These are phyloP conservation scores for Coemansia sp. DNA, from an alignment of 192 early-diverging fungal genomes.

Conservation along the genomic window DNA sequence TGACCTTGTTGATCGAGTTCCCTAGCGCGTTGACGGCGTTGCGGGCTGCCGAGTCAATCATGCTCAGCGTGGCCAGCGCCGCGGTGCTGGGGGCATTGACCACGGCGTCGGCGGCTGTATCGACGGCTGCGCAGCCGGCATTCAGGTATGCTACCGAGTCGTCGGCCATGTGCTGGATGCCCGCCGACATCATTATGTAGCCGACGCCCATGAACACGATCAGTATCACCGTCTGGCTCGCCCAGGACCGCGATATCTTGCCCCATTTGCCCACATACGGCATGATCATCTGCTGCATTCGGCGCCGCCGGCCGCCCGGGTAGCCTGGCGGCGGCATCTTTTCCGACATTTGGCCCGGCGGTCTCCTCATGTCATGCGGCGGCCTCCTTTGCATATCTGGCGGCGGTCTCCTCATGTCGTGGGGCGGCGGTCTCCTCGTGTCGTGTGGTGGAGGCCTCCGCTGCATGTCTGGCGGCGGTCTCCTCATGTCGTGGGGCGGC, in stretches of 20 bases:
- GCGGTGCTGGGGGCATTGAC: constrained; percentile 29
- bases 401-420: too few species aligned
- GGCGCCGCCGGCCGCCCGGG: background rate
- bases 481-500: background rate
- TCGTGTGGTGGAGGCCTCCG: background rate
- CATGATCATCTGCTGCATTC: background rate
- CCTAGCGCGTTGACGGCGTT: constrained; percentile 12
- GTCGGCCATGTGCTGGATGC: constrained; percentile 11
- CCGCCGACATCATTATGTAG: constrained; percentile 17
- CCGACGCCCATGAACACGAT: constrained; percentile 30
- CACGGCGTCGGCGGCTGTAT: constrained; percentile 19
- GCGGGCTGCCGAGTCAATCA: constrained; percentile 15
- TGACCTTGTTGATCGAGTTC: constrained; percentile 17
- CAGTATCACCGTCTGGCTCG: constrained; percentile 34
- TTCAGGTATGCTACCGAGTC: constrained; percentile 2
- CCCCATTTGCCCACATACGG: constrained; percentile 45
- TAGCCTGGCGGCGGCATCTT: background rate
- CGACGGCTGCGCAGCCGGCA: constrained; percentile 15
- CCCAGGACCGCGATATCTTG: constrained; percentile 34
- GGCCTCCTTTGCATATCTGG: background rate
- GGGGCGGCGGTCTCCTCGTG: too few species aligned
- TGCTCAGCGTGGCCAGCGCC: constrained; percentile 19
- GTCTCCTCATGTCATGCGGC: background rate
- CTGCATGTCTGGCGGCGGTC: background rate
- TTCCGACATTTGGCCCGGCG: background rate